Base-by-base conservation (phyloP, 768 basidiomycete genomes). In the Hygrophorus russula region DNA sequence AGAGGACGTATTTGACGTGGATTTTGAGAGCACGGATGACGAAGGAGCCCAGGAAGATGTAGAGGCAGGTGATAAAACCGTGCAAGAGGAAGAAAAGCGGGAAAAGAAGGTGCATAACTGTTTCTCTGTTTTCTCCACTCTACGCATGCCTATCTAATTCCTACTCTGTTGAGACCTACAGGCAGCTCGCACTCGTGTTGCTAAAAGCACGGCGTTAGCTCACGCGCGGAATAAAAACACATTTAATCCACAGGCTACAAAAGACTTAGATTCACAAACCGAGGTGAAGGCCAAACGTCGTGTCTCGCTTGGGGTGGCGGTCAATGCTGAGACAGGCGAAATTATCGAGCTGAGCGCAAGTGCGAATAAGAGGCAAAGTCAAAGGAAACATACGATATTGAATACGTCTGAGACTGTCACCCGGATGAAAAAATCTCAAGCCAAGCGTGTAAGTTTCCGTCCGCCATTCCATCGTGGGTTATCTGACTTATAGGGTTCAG, bases 21-120 rank as follows among this genome's bases (percentile, higher is more conserved):
- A 91, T 57, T 91, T 92, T 53, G 83, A 78, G 49, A 85, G 82
- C 50, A 90, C 88, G 0, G 88, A 90, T 46, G 86, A 86, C 33
- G 80, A 80, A 46, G 68, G 73, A 30, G 68, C 60, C 1, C 70
- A 72, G n/a, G 70, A 72, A 18, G 73, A 71, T 9, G 63, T 66
- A 13, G 74, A 74, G 4, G 68, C 63, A 4, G 80, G 66, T 0
- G 86, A 89, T 52, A 69, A 61, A 33, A 63, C 61, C n/a, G 64
- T 72, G 3, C 59, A 64, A 28, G 78, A 80, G 8, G 83, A 85
- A 51, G 82, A 86, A 42, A 70, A 62, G 46, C 65, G 63, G 33
- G 59, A 59, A 15, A 62, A 66, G 48, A 76, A 73, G 68, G 78
- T 74, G 50, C 31, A 54, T 46, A 18, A 19, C 1, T 45, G 10